phyloP scores from a whole-genome alignment of 495 filamentous ascomycete genomes.

The Penicillium waksmanii region DNA sequence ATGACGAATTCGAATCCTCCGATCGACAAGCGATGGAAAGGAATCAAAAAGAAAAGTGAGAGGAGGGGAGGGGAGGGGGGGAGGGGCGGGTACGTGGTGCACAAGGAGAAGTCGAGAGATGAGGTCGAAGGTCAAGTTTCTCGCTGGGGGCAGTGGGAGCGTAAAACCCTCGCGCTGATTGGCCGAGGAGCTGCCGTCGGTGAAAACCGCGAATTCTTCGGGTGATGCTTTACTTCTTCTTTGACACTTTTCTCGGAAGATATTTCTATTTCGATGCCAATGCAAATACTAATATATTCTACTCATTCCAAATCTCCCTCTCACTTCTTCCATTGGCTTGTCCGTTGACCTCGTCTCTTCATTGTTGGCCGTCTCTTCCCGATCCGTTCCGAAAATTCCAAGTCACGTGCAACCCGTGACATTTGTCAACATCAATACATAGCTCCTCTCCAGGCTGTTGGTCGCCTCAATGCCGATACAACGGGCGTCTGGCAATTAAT shows the following conservation, averaged over 20 bases:
- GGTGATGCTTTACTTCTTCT: slow-evolving; percentile 4
- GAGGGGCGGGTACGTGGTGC: slow-evolving; percentile 24
- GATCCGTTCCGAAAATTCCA: too few species aligned
- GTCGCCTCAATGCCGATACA: too few species aligned
- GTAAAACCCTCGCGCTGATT: slow-evolving; percentile 48
- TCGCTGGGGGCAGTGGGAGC: slow-evolving; percentile 44
- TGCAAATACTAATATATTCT: neutral
- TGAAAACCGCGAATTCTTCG: slow-evolving; percentile 45
- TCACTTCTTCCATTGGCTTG: neutral
- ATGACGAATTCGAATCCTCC: slow-evolving; percentile 60
- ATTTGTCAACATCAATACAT: too few species aligned
- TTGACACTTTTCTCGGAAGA: neutral
- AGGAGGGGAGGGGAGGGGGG: slow-evolving; percentile 34
- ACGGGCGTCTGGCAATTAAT: too few species aligned
- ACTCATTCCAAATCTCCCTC: neutral
- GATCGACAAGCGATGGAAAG: slow-evolving; percentile 40
- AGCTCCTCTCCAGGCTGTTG: too few species aligned
- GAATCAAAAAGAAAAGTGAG: slow-evolving; percentile 35
- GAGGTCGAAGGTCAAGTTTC: slow-evolving; percentile 49
- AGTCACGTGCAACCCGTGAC: too few species aligned
- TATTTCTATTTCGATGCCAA: neutral
- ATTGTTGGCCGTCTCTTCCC: neutral
- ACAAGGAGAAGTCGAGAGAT: slow-evolving; percentile 44
- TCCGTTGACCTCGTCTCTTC: neutral
- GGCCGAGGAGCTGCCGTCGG: slow-evolving; percentile 40